Evolutionary conservation across 176 grass and related monocot species (phyloP).

Genomic region (Aegilops tauschii): DNA sequence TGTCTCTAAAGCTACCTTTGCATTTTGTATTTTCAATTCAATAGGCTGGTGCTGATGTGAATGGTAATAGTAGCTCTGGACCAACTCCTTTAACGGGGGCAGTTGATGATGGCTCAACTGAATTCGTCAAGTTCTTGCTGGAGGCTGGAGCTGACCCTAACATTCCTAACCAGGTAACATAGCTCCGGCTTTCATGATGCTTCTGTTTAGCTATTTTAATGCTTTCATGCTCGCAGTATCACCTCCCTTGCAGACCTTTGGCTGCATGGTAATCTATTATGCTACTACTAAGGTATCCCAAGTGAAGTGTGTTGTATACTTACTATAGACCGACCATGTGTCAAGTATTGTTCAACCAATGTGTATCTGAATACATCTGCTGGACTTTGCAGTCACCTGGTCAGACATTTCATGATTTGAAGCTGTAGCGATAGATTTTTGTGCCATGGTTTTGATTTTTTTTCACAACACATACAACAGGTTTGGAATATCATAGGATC

Average conservation of each 20-base stretch:
- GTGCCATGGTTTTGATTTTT: background rate
- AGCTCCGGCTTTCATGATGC: background rate
- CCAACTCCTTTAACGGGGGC: constrained; percentile 30
- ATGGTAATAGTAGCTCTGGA: constrained; percentile 15
- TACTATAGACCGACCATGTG: background rate
- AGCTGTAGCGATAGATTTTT: background rate
- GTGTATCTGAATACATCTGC: background rate
- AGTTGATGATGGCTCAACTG: constrained; percentile 25
- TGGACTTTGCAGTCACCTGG: background rate
- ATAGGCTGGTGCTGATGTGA: constrained; percentile 57
- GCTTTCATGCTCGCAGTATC: background rate
- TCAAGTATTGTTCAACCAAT: background rate
- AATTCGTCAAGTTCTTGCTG: constrained; percentile 41
- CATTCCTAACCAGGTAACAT: constrained; percentile 30
- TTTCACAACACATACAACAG: background rate
- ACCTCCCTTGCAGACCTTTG: background rate
- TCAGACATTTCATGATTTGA: background rate
- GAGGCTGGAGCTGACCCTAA: constrained; percentile 54
- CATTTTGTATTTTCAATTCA: constrained; percentile 3
- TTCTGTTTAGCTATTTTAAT: background rate
- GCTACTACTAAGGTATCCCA: background rate
- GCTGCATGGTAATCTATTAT: background rate
- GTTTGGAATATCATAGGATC: background rate
- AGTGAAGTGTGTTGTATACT: background rate
- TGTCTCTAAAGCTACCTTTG: constrained; percentile 4